Evolutionary conservation across 73 alveolate genomes (phyloP), one percentile per base, ranked within the genome.

Genomic region (Diophrys appendiculata): DNA sequence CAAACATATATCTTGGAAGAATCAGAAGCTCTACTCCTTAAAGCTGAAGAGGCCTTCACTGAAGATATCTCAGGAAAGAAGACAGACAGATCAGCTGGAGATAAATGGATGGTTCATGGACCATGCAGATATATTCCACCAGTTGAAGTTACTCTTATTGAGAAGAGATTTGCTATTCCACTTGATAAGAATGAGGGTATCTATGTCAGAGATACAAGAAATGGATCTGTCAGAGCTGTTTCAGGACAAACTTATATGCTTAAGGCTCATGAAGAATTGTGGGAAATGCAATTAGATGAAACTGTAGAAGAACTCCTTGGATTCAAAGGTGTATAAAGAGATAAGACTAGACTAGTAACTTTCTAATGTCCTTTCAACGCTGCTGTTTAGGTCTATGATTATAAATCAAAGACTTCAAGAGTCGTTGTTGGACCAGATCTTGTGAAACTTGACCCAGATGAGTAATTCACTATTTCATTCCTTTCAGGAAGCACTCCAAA

Each of bases 41-140:
- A 86, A 60, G 98, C 98, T 0, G 82, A 86, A 30, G 98, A 92
- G 70, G 85, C 79, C 32, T 88, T 80, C 80, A 75, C 65, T 18
- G 90, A 71, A 25, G 90, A 81, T 3, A 91, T 87, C 28, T 60
- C 68, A 31, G 90, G 78, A 26, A 81, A 85, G 43, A 81, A 68
- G 30, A 43, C 69, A 29, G 74, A 79, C 27, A 67, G 75, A 67
- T 25, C 18, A 18, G 96, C 98, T 52, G 98, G 93, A 72, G 95
- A 92, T 78, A 89, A 91, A 81, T 92, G 98, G 98, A 92, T 92
- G 98, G 77, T 92, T 52, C 70, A 78, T 72, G 98, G 98, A 1
- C 98, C 98, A 33, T 43, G 96, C 65, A 72, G 93, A 23, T 92
- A 90, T 54, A 80, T 86, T 14, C 98, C 96, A 14, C 93, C 94